A percentile compares a stretch with the other conserved stretches of the same genome.
These are phyloP conservation scores for Colletotrichum sp. DNA, from an alignment of 2,329 filamentous ascomycete genomes.

Conservation along the genomic window DNA sequence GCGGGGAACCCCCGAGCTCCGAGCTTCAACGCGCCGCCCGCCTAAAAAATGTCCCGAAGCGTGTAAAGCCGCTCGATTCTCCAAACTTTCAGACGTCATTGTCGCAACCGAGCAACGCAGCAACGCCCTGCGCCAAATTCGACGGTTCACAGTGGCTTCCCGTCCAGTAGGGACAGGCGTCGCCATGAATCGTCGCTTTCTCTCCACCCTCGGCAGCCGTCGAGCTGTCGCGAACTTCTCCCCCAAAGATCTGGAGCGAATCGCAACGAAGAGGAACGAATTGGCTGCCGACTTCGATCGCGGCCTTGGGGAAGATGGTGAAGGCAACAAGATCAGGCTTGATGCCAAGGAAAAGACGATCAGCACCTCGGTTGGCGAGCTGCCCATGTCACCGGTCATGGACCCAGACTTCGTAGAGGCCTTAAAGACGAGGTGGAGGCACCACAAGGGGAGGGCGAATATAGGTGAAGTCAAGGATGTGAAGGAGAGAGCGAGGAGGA, in stretches of 20 bases:
- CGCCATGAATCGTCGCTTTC: background rate
- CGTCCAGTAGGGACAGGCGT: background rate
- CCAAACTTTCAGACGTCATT: background rate
- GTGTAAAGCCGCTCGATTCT: constrained; percentile 2
- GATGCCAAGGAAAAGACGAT: constrained; percentile 47
- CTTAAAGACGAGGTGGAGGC: constrained; percentile 43
- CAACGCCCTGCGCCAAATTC: background rate
- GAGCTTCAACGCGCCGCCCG: constrained; percentile 9
- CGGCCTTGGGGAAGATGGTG: constrained; percentile 31
- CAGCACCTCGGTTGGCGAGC: constrained; percentile 44
- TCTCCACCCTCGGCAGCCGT: background rate
- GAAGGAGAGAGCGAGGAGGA: constrained; percentile 56
- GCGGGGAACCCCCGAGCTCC: constrained; percentile 1
- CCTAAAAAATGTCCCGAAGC: constrained; percentile 19
- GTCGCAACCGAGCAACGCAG: background rate
- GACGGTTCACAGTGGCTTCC: background rate
- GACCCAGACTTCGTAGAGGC: constrained; percentile 53
- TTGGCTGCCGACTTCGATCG: constrained; percentile 29
- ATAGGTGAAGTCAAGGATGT: constrained; percentile 8
- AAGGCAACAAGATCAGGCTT: constrained; percentile 36
- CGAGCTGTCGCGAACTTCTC: background rate
- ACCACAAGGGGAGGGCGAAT: constrained; percentile 34
- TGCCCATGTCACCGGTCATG: constrained; percentile 61
- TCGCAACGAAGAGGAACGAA: background rate
- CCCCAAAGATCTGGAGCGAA: background rate